These are phyloP conservation scores for Strobilomyces dryophilus DNA, from an alignment of 768 basidiomycete species.

Conservation along the genomic window DNA sequence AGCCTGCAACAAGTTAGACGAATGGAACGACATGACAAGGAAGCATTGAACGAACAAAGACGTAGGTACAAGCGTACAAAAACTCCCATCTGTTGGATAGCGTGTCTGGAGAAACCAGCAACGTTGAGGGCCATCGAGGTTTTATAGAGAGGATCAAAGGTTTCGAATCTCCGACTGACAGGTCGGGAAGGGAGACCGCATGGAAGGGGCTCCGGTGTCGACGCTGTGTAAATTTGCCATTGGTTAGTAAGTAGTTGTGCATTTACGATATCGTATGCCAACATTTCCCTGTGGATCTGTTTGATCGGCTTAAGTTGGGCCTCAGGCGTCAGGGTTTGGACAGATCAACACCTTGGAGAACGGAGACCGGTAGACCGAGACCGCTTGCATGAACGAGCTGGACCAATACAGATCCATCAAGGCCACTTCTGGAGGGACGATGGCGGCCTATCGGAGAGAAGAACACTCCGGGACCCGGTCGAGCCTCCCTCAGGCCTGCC, in stretches of 20 bases:
- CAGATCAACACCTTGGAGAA: background rate
- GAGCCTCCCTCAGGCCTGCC: no score
- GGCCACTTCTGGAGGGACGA: background rate
- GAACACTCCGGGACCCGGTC: background rate
- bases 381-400: background rate
- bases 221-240: conserved; percentile 19
- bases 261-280: background rate
- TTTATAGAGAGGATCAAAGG: conserved; percentile 17
- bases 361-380: background rate
- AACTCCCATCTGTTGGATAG: conserved; percentile 34
- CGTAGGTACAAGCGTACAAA: conserved; percentile 27
- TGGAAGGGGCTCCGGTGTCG: background rate
- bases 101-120: conserved; percentile 13
- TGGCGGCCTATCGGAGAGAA: background rate
- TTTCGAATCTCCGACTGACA: conserved; percentile 29
- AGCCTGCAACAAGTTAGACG: conserved; percentile 18
- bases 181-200: conserved; percentile 17
- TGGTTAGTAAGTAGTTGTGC: conserved; percentile 2
- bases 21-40: background rate
- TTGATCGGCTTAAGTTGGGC: background rate
- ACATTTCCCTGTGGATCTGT: conserved; percentile 7
- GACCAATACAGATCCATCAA: background rate
- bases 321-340: background rate
- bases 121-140: background rate
- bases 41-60: conserved; percentile 21